Conservation (phyloP, 257 asterid species). For the Solanum piurae region DNA sequence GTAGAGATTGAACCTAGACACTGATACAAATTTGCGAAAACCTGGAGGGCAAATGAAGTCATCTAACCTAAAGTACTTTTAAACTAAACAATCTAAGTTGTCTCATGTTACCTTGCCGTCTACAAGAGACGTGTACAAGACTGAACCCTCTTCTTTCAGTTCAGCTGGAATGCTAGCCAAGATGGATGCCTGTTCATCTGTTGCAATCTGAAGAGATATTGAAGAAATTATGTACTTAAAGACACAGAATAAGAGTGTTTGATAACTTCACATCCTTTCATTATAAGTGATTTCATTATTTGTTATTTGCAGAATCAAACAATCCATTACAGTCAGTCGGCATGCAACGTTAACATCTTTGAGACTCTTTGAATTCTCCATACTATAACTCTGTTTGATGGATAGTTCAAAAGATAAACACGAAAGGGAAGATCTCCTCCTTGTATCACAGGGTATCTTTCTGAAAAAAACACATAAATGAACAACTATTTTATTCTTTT, state of each 20-base stretch:
- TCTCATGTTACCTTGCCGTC: constrained; percentile 69
- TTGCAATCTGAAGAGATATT: constrained; percentile 49
- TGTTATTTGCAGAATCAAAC: neutral
- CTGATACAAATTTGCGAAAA: neutral
- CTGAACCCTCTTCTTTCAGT: constrained; percentile 62
- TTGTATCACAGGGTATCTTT: neutral
- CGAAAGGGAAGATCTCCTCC: neutral
- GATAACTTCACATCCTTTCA: neutral
- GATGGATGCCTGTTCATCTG: constrained; percentile 68
- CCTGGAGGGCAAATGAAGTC: neutral
- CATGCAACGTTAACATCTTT: neutral
- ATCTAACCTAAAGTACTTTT: neutral
- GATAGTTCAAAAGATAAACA: neutral
- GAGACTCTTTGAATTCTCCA: neutral
- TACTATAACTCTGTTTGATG: neutral
- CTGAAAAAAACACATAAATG: neutral
- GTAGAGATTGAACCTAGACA: neutral
- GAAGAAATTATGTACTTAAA: neutral
- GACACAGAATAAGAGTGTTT: neutral
- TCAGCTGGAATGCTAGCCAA: constrained; percentile 72
- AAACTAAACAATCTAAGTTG: constrained; percentile 4
- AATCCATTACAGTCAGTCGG: neutral
- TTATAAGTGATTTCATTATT: neutral
- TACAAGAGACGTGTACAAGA: constrained; percentile 62
- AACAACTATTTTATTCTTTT: neutral